Evolutionary conservation across 495 filamentous ascomycete genomes (phyloP).

Genomic region (Penicillium malachiteum): DNA sequence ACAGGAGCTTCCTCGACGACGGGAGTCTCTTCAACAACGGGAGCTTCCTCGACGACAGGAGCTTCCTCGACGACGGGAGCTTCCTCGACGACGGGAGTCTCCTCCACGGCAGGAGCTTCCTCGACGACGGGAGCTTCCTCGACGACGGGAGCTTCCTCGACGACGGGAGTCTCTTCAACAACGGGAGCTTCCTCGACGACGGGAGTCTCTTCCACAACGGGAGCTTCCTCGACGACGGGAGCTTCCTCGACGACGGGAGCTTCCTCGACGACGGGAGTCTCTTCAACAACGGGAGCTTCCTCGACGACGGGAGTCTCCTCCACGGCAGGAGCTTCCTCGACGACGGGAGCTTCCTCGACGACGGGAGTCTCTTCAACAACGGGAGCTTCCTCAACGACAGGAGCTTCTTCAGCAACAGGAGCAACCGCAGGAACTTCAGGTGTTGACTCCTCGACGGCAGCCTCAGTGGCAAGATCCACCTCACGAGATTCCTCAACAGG

Average conservation of each 20-base stretch:
- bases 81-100: conserved; percentile 3
- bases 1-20: conserved; percentile 1
- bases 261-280: conserved; percentile 1
- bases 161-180: background rate
- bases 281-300: conserved; percentile 7
- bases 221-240: background rate
- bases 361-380: background rate
- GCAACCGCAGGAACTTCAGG: background rate
- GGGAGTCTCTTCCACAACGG: background rate
- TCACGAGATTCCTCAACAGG: conserved; percentile 2
- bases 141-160: conserved; percentile 1
- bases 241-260: conserved; percentile 1
- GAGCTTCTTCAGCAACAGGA: conserved; percentile 4
- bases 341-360: conserved; percentile 5
- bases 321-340: conserved; percentile 5
- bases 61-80: conserved; percentile 4
- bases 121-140: too few relatives aligned
- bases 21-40: background rate
- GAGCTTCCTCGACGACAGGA: background rate
- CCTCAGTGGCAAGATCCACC: background rate
- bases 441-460: conserved; percentile 1
- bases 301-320: background rate
- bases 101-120: too few relatives aligned
- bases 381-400: too few relatives aligned
- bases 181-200: background rate